These are phyloP conservation scores for Linum trigynum DNA, from an alignment of 345 rosid species.

Conservation along the genomic window DNA sequence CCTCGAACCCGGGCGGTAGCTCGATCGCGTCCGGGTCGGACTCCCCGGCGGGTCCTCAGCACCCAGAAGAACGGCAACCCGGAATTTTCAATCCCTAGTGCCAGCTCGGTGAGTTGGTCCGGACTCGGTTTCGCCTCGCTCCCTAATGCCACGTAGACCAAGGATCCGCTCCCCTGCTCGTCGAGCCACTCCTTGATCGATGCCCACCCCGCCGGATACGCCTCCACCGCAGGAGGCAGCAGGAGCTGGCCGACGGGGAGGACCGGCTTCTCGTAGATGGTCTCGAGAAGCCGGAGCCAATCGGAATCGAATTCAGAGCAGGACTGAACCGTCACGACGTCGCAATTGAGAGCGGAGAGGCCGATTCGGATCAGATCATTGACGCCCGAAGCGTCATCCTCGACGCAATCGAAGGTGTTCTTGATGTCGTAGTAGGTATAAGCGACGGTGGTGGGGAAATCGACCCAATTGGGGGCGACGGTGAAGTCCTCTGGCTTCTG, in stretches of 20 bases:
- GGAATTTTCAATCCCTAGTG: slow-evolving; percentile 7
- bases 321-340: not conserved
- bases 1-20: slow-evolving; percentile 6
- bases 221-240: not conserved
- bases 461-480: slow-evolving; percentile 5
- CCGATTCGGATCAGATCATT: not conserved
- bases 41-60: slow-evolving; percentile 3
- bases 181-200: slow-evolving; percentile 7
- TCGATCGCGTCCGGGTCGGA: not conserved
- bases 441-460: slow-evolving; percentile 7
- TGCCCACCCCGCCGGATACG: not conserved
- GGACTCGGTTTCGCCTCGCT: slow-evolving; percentile 10
- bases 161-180: not conserved
- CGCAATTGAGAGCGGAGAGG: not conserved
- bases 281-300: not conserved
- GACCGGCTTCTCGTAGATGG: not conserved
- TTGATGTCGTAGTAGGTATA: not conserved
- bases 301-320: not conserved
- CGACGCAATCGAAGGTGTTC: not conserved
- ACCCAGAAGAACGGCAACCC: slow-evolving; percentile 9
- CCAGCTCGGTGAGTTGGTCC: slow-evolving; percentile 4
- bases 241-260: not conserved
- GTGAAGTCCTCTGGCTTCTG: not conserved
- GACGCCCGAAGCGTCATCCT: not conserved
- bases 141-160: slow-evolving; percentile 7